Evolutionary conservation across 2,329 filamentous ascomycete species (phyloP).

Genomic region (Hymenoscyphus linearis): DNA sequence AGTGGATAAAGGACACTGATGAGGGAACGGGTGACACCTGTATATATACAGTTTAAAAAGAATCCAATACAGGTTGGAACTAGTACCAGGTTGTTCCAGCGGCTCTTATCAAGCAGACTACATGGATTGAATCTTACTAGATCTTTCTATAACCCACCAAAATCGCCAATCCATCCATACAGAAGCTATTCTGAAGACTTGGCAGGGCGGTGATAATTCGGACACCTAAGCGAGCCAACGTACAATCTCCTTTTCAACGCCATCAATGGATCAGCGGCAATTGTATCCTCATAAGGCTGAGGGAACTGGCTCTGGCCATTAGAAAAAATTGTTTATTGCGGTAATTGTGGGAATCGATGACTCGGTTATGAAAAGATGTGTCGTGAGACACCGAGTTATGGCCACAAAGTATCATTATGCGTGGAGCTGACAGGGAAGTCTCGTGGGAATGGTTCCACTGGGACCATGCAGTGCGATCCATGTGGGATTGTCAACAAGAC

Average conservation of each 20-base stretch:
- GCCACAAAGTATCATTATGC: neutral
- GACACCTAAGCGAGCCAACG: slow-evolving; percentile 1
- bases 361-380: neutral
- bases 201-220: slow-evolving; percentile 23
- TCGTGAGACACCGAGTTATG: neutral
- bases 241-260: slow-evolving; percentile 5
- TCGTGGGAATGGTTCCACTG: neutral
- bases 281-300: slow-evolving; percentile 1
- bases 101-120: slow-evolving; percentile 1
- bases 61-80: neutral
- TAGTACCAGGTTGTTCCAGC: neutral
- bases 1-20: neutral
- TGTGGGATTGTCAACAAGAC: neutral
- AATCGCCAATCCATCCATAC: slow-evolving; percentile 10
- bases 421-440: neutral
- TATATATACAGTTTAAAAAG: neutral
- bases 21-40: neutral
- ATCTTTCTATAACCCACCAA: slow-evolving; percentile 5
- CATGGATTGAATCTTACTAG: neutral
- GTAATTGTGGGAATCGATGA: neutral
- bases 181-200: slow-evolving; percentile 15
- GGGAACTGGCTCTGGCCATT: neutral
- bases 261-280: slow-evolving; percentile 5
- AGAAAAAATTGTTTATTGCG: neutral
- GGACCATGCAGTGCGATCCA: neutral